These are phyloP conservation scores for Suillus hirtellus DNA, from an alignment of 768 basidiomycete species.

Conservation along the genomic window DNA sequence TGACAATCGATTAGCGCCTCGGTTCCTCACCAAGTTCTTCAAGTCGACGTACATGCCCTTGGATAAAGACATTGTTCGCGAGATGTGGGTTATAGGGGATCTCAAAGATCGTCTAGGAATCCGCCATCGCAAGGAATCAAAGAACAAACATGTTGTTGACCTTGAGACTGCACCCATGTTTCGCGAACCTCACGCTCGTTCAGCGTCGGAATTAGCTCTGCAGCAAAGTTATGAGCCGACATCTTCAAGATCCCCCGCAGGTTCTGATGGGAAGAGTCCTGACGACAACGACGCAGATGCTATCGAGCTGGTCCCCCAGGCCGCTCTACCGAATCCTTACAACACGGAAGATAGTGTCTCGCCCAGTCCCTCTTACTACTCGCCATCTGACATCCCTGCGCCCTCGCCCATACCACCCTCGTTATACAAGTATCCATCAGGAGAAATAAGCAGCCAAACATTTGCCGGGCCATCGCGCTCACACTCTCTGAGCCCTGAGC, in stretches of 20 bases:
- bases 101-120: slow-evolving; percentile 82
- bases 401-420: slow-evolving; percentile 61
- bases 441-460: slow-evolving; percentile 44
- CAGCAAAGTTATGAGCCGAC: slow-evolving; percentile 50
- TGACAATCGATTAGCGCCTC: slow-evolving; percentile 58
- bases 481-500: slow-evolving; percentile 6
- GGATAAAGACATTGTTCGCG: slow-evolving; percentile 90
- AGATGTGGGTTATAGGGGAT: slow-evolving; percentile 86
- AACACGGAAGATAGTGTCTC: slow-evolving; percentile 22
- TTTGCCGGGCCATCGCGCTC: slow-evolving; percentile 12
- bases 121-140: slow-evolving; percentile 56
- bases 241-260: slow-evolving; percentile 32
- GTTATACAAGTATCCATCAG: slow-evolving; percentile 45
- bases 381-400: slow-evolving; percentile 47
- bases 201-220: slow-evolving; percentile 59
- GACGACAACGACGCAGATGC: slow-evolving; percentile 7
- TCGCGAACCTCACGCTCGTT: slow-evolving; percentile 59
- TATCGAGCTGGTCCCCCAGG: background rate
- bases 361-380: slow-evolving; percentile 60
- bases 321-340: background rate
- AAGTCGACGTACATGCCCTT: slow-evolving; percentile 70
- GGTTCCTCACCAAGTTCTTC: slow-evolving; percentile 76
- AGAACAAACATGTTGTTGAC: slow-evolving; percentile 37
- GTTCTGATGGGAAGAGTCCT: slow-evolving; percentile 19
- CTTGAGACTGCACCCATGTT: slow-evolving; percentile 76